Percentiles rank a stretch among this genome's conserved stretches.
Evolutionary conservation across 768 basidiomycete species (phyloP).

Genomic region (Termitomyces sp.): DNA sequence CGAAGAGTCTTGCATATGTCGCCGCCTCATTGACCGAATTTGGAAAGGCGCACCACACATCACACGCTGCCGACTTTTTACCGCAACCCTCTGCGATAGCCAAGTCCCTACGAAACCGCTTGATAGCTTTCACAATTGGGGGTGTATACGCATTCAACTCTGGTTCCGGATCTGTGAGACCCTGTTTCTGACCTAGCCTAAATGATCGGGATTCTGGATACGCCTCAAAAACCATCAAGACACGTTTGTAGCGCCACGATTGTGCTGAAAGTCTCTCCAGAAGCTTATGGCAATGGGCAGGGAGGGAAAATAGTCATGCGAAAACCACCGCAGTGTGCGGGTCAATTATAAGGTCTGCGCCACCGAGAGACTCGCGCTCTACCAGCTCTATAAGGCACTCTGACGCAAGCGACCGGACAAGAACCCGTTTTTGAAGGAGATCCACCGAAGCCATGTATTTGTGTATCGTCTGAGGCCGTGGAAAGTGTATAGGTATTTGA

Average conservation of each 20-base stretch:
- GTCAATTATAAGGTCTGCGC: constrained; percentile 64
- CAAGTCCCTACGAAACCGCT: constrained; percentile 58
- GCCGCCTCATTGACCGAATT: constrained; percentile 54
- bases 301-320: constrained; percentile 19
- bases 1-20: constrained; percentile 45
- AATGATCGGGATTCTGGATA: constrained; percentile 44
- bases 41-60: constrained; percentile 57
- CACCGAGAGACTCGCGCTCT: constrained; percentile 56
- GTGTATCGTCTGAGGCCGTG: constrained; percentile 34
- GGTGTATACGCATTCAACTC: constrained; percentile 51
- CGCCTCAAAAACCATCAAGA: constrained; percentile 64
- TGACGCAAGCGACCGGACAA: constrained; percentile 47
- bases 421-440: constrained; percentile 59
- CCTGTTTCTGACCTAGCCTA: constrained; percentile 2
- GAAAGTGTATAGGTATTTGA: constrained; percentile 27
- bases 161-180: constrained; percentile 2
- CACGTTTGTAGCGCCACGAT: constrained; percentile 55
- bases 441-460: constrained; percentile 66
- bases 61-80: constrained; percentile 37
- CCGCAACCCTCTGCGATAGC: constrained; percentile 56
- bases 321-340: constrained; percentile 46
- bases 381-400: constrained; percentile 48
- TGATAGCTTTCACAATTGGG: constrained; percentile 63
- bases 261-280: constrained; percentile 37
- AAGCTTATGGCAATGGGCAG: constrained; percentile 41